Evolutionary conservation across 129 eudicot genomes (phyloP).

Genomic region (Pseudognaphalium luteoalbum): DNA sequence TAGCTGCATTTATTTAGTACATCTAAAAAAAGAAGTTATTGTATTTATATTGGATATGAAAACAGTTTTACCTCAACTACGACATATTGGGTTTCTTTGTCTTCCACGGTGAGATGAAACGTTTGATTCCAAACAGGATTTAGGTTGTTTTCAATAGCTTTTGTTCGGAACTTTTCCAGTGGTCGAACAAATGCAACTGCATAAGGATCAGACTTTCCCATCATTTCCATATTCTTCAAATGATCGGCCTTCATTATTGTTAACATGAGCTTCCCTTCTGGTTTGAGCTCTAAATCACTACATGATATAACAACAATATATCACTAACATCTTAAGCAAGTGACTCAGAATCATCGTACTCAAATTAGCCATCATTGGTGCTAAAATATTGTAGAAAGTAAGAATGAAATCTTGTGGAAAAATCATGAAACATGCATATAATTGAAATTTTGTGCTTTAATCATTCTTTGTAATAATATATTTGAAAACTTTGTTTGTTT

Average conservation of each 20-base stretch:
- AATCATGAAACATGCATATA: not conserved
- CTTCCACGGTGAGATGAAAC: constrained; percentile 87
- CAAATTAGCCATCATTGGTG: not conserved
- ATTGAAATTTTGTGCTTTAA: too few species aligned
- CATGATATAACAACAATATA: constrained; percentile 23
- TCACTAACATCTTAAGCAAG: not conserved
- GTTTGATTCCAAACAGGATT: constrained; percentile 87
- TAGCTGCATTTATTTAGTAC: not conserved
- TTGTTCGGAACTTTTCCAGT: constrained; percentile 74
- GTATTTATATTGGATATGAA: not conserved
- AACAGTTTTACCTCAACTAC: constrained; percentile 60
- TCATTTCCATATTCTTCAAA: constrained; percentile 85
- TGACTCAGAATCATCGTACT: constrained; percentile 1
- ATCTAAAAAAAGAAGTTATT: not conserved
- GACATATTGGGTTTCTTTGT: constrained; percentile 83
- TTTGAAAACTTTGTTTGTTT: not conserved
- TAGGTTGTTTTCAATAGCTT: constrained; percentile 69
- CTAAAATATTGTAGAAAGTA: too few species aligned
- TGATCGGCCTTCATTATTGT: constrained; percentile 69
- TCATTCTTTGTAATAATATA: not conserved
- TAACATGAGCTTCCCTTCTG: constrained; percentile 76
- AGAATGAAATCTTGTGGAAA: not conserved
- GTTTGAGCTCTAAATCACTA: constrained; percentile 98
- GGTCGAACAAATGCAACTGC: constrained; percentile 71
- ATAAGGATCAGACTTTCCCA: constrained; percentile 98